These are phyloP conservation scores for Clitopilus passeckerianus DNA, from an alignment of 768 basidiomycete species.

Conservation along the genomic window DNA sequence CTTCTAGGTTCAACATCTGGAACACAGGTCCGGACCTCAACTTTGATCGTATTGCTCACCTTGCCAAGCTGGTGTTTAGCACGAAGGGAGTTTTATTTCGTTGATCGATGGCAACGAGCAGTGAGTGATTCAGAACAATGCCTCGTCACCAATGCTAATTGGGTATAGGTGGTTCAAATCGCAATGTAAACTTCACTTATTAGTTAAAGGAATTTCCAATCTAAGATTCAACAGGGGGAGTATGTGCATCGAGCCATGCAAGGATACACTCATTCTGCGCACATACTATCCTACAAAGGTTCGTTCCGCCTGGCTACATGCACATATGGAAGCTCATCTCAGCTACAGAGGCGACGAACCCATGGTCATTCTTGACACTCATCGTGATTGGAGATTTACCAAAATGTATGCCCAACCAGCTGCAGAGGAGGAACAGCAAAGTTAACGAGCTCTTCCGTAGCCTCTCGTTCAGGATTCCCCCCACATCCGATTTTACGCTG, in stretches of 20 bases:
- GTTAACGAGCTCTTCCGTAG: conserved; percentile 27
- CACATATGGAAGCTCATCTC: conserved; percentile 5
- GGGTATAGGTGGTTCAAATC: conserved; percentile 78
- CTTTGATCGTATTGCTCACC: conserved; percentile 90
- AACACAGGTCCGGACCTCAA: conserved; percentile 82
- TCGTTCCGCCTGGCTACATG: conserved; percentile 12
- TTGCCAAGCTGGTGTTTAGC: conserved; percentile 90
- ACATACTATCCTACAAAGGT: conserved; percentile 81
- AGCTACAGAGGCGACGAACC: conserved; percentile 73
- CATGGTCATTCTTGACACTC: conserved; percentile 76
- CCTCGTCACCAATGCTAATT: conserved; percentile 1
- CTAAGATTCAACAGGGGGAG: conserved; percentile 32
- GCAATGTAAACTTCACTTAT: conserved; percentile 52
- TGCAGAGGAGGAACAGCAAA: not conserved
- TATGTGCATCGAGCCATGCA: conserved; percentile 33
- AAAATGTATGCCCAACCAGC: conserved; percentile 52
- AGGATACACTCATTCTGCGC: conserved; percentile 74
- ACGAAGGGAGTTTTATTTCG: conserved; percentile 83
- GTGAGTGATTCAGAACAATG: conserved; percentile 37
- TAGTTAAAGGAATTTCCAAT: not conserved
- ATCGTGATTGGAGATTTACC: conserved; percentile 82
- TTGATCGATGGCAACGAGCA: conserved; percentile 83
- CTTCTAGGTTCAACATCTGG: conserved; percentile 81
- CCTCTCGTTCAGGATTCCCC: conserved; percentile 67
- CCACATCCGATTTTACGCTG: conserved; percentile 84